Percentiles rank a stretch among this genome's conserved stretches.
phyloP scores from a whole-genome alignment of 306 rosid genomes.

The Sechiopsis laciniata region DNA sequence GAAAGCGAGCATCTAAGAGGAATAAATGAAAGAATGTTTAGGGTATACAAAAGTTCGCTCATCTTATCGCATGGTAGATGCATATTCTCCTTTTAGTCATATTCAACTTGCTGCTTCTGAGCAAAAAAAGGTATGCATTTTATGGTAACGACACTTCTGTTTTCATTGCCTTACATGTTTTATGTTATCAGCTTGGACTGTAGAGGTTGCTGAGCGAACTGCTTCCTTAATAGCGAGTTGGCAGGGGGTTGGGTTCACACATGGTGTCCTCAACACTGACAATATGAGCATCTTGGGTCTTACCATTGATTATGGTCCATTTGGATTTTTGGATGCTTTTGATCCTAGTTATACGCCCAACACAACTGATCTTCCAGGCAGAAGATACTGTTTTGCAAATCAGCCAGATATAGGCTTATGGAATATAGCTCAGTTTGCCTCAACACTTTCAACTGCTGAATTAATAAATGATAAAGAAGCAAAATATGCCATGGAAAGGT shows the following conservation, averaged over 20 bases:
- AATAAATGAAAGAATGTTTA: no score
- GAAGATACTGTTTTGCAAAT: constrained; percentile 97
- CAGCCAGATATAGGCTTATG: constrained; percentile 97
- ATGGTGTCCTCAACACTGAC: constrained; percentile 96
- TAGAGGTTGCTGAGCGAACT: constrained; percentile 89
- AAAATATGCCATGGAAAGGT: constrained; percentile 97
- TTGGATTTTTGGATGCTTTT: constrained; percentile 98
- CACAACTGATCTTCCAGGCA: constrained; percentile 96
- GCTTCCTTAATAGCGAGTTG: constrained; percentile 87
- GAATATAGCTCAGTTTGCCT: constrained; percentile 77
- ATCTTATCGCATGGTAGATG: neutral
- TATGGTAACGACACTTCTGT: neutral
- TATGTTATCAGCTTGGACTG: constrained; percentile 70
- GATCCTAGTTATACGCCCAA: constrained; percentile 96
- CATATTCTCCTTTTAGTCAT: neutral
- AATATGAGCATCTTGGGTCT: constrained; percentile 99
- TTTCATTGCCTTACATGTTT: constrained; percentile 11
- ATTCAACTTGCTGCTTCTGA: neutral
- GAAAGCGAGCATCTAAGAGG: neutral
- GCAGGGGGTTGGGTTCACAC: constrained; percentile 99
- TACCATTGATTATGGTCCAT: constrained; percentile 93
- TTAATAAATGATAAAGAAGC: constrained; percentile 86
- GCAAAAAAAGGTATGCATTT: neutral
- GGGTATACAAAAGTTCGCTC: neutral
- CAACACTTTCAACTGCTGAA: constrained; percentile 60